phyloP scores from a whole-genome alignment of 2,329 filamentous ascomycete species.

The Elsinoe batatas region DNA sequence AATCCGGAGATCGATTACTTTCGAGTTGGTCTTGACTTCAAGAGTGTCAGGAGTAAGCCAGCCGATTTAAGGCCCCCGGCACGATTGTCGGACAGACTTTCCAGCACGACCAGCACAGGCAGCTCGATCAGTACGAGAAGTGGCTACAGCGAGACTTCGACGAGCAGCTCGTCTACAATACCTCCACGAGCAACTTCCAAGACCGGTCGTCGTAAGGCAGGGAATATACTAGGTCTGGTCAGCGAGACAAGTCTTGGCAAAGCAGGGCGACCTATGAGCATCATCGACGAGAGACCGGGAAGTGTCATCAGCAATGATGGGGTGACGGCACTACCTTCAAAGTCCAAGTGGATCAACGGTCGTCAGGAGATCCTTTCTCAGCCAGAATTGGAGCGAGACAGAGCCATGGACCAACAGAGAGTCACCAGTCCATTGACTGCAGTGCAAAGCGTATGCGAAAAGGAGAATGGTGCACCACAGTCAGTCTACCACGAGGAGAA shows the following conservation, averaged over 20 bases:
- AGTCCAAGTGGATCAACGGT: not conserved
- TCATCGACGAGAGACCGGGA: constrained; percentile 11
- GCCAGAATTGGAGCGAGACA: not conserved
- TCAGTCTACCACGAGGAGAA: not conserved
- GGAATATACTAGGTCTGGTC: not conserved
- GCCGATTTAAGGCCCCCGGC: not conserved
- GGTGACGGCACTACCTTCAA: not conserved
- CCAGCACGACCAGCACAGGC: not conserved
- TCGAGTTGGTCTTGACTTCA: constrained; percentile 15
- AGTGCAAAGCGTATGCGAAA: not conserved
- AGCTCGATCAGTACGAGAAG: not conserved
- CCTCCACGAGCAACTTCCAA: not conserved
- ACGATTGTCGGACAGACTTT: not conserved
- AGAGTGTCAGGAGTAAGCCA: not conserved
- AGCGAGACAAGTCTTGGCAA: not conserved
- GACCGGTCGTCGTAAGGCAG: constrained; percentile 2
- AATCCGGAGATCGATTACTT: constrained; percentile 26
- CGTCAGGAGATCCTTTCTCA: not conserved
- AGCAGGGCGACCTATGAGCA: constrained; percentile 7
- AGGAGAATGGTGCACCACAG: not conserved
- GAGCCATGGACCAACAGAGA: not conserved
- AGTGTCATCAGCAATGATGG: constrained; percentile 5
- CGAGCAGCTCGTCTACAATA: not conserved
- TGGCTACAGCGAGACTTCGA: not conserved
- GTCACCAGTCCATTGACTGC: not conserved